A percentile compares a stretch with the other conserved stretches of the same genome.
phyloP scores from a whole-genome alignment of 805 yeast species.

The Nematodospora valgi region DNA sequence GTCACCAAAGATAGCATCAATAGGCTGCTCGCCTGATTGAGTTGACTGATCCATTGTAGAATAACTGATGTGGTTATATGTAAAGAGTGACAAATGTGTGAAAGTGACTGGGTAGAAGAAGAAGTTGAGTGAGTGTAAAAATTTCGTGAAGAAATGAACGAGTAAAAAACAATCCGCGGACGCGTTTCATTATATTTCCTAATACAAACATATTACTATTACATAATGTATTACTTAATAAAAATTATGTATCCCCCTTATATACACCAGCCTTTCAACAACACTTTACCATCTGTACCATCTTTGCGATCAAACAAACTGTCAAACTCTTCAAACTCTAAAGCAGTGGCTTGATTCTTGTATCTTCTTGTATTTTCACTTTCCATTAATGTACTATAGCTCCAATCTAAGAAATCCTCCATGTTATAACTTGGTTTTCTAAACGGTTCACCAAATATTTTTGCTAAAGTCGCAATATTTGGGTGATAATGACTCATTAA shows the following conservation, averaged over 20 bases:
- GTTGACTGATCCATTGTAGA: conserved; percentile 11
- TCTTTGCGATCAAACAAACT: conserved; percentile 33
- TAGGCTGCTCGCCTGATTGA: conserved; percentile 26
- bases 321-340: conserved; percentile 65
- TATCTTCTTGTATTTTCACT: conserved; percentile 63
- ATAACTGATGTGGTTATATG: too few relatives aligned
- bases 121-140: too few relatives aligned
- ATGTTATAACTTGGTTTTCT: conserved; percentile 80
- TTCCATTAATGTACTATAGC: conserved; percentile 61
- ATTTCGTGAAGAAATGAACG: too few relatives aligned
- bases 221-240: too few relatives aligned
- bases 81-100: too few relatives aligned
- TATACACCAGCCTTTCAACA: too few relatives aligned
- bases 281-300: too few relatives aligned
- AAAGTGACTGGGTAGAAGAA: too few relatives aligned
- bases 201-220: too few relatives aligned
- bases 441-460: conserved; percentile 85
- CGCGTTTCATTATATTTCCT: too few relatives aligned
- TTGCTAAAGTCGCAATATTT: conserved; percentile 88
- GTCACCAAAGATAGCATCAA: conserved; percentile 62
- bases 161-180: too few relatives aligned
- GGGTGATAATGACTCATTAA: conserved; percentile 88
- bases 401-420: conserved; percentile 95
- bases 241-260: too few relatives aligned
- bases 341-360: conserved; percentile 63